phyloP scores from a whole-genome alignment of 1,284 basidiomycete genomes.

The Puccinia brachypodii region DNA sequence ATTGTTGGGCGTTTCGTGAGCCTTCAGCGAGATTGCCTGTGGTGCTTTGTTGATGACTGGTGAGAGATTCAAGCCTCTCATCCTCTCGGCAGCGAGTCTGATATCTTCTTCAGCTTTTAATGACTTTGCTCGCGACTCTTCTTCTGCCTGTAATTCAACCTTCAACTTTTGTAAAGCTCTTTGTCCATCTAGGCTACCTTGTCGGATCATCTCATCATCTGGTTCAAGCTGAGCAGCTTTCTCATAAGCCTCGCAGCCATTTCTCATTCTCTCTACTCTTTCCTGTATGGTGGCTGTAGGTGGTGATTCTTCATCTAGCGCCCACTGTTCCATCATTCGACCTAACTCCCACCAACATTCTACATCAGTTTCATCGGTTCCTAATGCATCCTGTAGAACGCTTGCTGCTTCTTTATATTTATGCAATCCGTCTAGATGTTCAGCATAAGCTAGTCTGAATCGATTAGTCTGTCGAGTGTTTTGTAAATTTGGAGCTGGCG shows the following conservation, averaged over 20 bases:
- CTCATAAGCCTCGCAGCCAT: conserved; percentile 13
- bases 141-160: neutral
- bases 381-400: conserved; percentile 28
- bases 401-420: conserved; percentile 31
- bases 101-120: conserved; percentile 8
- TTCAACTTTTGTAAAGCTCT: neutral
- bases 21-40: neutral
- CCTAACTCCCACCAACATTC: conserved; percentile 31
- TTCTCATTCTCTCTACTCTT: conserved; percentile 28
- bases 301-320: neutral
- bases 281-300: neutral
- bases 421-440: neutral
- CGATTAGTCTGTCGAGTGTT: conserved; percentile 22
- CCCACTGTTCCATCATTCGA: conserved; percentile 28
- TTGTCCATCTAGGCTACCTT: neutral
- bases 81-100: neutral
- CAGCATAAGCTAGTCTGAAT: conserved; percentile 24
- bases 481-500: neutral
- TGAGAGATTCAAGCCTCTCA: conserved; percentile 18
- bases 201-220: neutral
- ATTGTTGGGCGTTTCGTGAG: neutral
- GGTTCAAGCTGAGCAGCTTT: conserved; percentile 18
- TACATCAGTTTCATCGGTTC: neutral
- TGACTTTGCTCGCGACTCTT: neutral
- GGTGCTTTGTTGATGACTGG: conserved; percentile 1